Percentiles rank a stretch among this genome's conserved stretches.
These are phyloP conservation scores for Rhododendron henanense DNA, from an alignment of 148 eudicot genomes.

Conservation along the genomic window DNA sequence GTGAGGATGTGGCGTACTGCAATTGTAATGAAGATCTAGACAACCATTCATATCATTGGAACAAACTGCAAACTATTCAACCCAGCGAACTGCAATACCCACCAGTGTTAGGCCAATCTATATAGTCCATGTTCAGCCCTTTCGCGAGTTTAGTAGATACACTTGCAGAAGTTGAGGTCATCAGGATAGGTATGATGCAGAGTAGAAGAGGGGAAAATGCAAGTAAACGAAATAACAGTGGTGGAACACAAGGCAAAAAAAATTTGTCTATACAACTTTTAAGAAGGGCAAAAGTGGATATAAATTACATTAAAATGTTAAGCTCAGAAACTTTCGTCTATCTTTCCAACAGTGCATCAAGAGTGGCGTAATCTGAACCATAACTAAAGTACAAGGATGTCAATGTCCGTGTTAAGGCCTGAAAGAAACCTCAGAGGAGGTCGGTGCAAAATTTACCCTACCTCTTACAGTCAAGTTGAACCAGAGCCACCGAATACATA, in stretches of 20 bases:
- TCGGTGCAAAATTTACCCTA: neutral
- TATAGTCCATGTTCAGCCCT: neutral
- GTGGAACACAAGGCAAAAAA: neutral
- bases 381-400: neutral
- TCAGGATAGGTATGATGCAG: neutral
- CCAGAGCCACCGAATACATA: conserved; percentile 14
- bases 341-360: neutral
- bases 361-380: neutral
- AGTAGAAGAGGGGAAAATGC: neutral
- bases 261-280: neutral
- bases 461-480: neutral
- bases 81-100: neutral
- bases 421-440: neutral
- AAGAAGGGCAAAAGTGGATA: neutral
- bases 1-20: neutral
- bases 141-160: neutral
- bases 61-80: neutral
- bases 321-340: neutral
- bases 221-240: neutral
- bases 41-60: neutral
- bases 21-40: neutral
- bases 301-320: neutral
- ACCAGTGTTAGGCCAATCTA: neutral
- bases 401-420: neutral
- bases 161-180: neutral